Percentiles rank a stretch among this genome's conserved stretches.
phyloP scores from a whole-genome alignment of 495 filamentous ascomycete genomes.

The Cairneyella variabilis region DNA sequence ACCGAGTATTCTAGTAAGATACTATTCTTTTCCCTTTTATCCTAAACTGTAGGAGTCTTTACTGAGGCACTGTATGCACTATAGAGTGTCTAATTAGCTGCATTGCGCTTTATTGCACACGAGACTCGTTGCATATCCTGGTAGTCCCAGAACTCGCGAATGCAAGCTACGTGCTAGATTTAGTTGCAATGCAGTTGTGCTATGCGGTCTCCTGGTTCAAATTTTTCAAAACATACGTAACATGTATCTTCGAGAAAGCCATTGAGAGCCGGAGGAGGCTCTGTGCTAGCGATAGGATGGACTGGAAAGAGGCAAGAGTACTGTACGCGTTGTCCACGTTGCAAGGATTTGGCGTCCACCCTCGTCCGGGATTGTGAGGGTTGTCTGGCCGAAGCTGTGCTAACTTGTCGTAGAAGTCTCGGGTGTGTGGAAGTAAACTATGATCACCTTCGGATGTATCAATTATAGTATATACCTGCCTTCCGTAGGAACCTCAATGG shows the following conservation, averaged over 20 bases:
- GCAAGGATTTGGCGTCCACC: background rate
- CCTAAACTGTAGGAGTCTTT: too few relatives aligned
- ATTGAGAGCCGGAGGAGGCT: background rate
- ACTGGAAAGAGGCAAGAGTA: constrained; percentile 7
- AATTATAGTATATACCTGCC: constrained; percentile 11
- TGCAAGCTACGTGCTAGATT: constrained; percentile 7
- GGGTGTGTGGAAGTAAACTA: background rate
- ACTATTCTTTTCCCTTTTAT: too few relatives aligned
- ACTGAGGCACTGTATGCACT: too few relatives aligned
- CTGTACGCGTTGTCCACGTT: background rate
- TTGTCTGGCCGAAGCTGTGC: background rate
- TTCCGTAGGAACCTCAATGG: background rate
- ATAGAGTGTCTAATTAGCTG: too few relatives aligned
- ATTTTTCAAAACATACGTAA: background rate
- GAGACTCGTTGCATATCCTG: background rate
- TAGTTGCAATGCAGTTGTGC: constrained; percentile 10
- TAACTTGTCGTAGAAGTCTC: background rate
- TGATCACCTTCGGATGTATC: background rate
- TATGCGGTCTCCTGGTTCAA: background rate
- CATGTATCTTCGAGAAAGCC: background rate
- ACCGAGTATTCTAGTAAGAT: too few relatives aligned
- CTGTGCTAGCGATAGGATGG: constrained; percentile 9
- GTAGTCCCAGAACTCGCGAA: constrained; percentile 3
- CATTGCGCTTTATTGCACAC: too few relatives aligned
- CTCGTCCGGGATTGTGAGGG: too few relatives aligned